Conservation (phyloP, 371 early-diverging fungal species). For the Mortierella sp. region DNA sequence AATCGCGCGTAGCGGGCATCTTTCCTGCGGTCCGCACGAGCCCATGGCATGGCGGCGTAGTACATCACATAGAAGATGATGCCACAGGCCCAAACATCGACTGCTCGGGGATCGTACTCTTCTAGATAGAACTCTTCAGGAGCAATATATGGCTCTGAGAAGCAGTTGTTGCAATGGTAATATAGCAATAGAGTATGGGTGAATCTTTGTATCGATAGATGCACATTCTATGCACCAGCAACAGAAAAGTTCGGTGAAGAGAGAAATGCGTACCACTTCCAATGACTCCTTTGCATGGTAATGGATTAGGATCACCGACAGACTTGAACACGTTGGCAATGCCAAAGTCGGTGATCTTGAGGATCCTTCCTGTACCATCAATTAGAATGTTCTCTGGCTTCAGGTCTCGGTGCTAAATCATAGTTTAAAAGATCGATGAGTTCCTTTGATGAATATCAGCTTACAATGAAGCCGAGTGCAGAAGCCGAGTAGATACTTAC, state of each 20-base stretch:
- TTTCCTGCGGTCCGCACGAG: conserved; percentile 42
- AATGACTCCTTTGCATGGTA: conserved; percentile 48
- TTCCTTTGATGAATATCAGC: no score
- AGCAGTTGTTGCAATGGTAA: conserved; percentile 20
- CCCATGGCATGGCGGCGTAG: conserved; percentile 53
- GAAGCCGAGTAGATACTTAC: no score
- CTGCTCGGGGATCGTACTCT: conserved; percentile 61
- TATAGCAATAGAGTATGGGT: no score
- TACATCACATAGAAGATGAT: conserved; percentile 60
- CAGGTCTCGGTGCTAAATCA: conserved; percentile 81
- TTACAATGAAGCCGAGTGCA: no score
- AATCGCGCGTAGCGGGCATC: conserved; percentile 38
- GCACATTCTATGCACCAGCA: conserved; percentile 20
- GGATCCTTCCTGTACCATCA: conserved; percentile 70
- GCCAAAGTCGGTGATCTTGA: conserved; percentile 93
- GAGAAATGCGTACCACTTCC: conserved; percentile 35
- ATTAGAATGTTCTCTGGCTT: conserved; percentile 94
- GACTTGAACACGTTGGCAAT: conserved; percentile 73
- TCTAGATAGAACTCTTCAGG: conserved; percentile 66
- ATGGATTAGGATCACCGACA: conserved; percentile 39
- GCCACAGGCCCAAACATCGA: conserved; percentile 69
- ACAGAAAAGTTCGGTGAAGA: not conserved
- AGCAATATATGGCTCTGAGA: conserved; percentile 69
- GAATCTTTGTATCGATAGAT: no score
- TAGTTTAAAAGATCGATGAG: no score